Conservation (phyloP, 2,329 filamentous ascomycete genomes). For the Calonectria montana region DNA sequence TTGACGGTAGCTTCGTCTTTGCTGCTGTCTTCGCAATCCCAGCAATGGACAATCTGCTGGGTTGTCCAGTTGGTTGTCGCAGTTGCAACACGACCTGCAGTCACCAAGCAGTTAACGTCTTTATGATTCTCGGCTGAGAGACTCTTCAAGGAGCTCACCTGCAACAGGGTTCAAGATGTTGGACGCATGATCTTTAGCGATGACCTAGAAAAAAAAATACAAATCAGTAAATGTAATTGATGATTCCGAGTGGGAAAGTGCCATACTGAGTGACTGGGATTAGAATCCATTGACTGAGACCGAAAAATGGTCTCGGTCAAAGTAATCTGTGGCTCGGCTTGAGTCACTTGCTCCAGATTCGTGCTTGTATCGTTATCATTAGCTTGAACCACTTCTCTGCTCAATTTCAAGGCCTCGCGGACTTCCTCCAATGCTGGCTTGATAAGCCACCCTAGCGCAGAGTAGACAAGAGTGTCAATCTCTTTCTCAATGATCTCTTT, state of each 20-base stretch:
- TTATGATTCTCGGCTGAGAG: too few species aligned
- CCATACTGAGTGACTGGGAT: conserved; percentile 74
- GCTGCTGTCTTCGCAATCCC: not conserved
- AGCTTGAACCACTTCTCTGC: too few species aligned
- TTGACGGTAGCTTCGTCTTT: not conserved
- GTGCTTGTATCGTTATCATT: too few species aligned
- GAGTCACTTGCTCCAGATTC: too few species aligned
- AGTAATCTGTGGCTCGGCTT: conserved; percentile 33
- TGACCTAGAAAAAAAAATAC: conserved; percentile 60
- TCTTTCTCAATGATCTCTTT: not conserved
- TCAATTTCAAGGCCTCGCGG: too few species aligned
- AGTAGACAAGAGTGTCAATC: not conserved
- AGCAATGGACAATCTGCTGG: conserved; percentile 41
- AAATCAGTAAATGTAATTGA: not conserved
- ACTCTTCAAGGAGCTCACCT: too few species aligned
- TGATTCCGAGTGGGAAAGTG: not conserved
- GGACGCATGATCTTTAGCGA: conserved; percentile 80
- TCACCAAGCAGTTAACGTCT: too few species aligned
- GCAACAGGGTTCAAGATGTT: conserved; percentile 65
- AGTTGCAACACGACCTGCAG: conserved; percentile 41
- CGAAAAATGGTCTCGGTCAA: conserved; percentile 66
- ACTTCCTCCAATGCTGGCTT: too few species aligned
- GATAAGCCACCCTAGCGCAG: too few species aligned
- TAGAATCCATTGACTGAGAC: conserved; percentile 78
- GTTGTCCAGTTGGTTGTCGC: conserved; percentile 45